Percentiles rank a stretch among this genome's conserved stretches.
Conservation (phyloP, 805 yeast genomes). For the Starmerella bombicola region DNA sequence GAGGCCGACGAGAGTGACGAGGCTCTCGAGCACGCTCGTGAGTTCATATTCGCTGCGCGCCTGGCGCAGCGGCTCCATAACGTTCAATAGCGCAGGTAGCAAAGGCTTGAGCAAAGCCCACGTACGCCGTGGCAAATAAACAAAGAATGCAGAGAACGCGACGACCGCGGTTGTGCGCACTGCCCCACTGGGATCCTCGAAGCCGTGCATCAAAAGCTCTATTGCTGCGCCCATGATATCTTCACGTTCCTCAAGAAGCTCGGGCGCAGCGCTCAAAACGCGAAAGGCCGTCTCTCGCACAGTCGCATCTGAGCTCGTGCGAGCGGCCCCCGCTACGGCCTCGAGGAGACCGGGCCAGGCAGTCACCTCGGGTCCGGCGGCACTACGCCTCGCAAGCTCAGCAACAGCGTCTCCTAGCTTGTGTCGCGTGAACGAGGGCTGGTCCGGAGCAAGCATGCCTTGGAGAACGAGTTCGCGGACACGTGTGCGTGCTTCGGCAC, state of each 20-base stretch:
- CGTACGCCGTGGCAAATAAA: constrained; percentile 58
- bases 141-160: constrained; percentile 84
- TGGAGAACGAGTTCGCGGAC: constrained; percentile 53
- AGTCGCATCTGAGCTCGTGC: constrained; percentile 43
- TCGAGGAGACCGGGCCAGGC: constrained; percentile 74
- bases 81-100: constrained; percentile 71
- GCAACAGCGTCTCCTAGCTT: constrained; percentile 89
- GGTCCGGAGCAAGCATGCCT: constrained; percentile 54
- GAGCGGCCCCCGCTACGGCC: constrained; percentile 52
- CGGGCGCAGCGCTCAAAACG: constrained; percentile 75
- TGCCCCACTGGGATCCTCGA: constrained; percentile 63
- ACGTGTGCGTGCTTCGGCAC: constrained; percentile 45
- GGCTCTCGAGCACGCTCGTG: constrained; percentile 74
- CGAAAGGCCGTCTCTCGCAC: constrained; percentile 86
- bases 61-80: constrained; percentile 71
- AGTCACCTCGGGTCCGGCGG: constrained; percentile 25
- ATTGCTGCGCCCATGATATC: constrained; percentile 41
- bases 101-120: constrained; percentile 71
- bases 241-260: constrained; percentile 42
- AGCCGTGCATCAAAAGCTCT: constrained; percentile 67
- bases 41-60: constrained; percentile 70
- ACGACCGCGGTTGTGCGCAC: constrained; percentile 86
- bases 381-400: constrained; percentile 54
- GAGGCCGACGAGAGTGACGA: constrained; percentile 79
- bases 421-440: constrained; percentile 70